phyloP scores from a whole-genome alignment of 1,284 basidiomycete species.

The Naganishia liquefaciens region DNA sequence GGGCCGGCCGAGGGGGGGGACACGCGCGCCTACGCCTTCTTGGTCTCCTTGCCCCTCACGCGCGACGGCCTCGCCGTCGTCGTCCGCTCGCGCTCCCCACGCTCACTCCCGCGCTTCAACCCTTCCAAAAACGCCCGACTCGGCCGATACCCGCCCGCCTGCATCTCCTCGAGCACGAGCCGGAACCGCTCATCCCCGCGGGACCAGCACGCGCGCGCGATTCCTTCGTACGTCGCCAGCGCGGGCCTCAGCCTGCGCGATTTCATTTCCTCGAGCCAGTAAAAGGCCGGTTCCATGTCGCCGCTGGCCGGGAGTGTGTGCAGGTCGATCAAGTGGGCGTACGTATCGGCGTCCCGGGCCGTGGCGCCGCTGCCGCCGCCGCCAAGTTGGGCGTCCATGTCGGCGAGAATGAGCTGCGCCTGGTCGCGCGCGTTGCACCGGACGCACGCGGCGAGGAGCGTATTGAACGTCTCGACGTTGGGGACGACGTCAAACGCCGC shows the following conservation, averaged over 20 bases:
- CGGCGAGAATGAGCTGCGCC: conserved; percentile 45
- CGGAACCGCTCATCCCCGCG: conserved; percentile 65
- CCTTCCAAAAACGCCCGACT: conserved; percentile 40
- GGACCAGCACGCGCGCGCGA: conserved; percentile 64
- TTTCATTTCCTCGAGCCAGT: conserved; percentile 85
- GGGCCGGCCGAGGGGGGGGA: too few relatives aligned
- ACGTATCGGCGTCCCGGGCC: conserved; percentile 57
- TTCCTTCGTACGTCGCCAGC: conserved; percentile 61
- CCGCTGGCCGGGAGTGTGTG: conserved; percentile 66
- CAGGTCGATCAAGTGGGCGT: conserved; percentile 66
- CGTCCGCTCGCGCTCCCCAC: background rate
- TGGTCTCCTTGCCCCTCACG: background rate
- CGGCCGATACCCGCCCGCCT: conserved; percentile 57
- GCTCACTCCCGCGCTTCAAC: background rate
- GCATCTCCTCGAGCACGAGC: conserved; percentile 71
- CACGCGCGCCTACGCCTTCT: background rate
- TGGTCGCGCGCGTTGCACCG: conserved; percentile 40
- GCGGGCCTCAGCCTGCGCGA: conserved; percentile 62
- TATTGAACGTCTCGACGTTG: conserved; percentile 68
- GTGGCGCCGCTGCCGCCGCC: background rate
- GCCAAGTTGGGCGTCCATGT: conserved; percentile 41
- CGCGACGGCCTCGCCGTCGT: background rate
- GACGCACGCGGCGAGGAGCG: conserved; percentile 67
- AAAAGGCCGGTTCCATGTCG: conserved; percentile 80
- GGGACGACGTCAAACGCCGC: conserved; percentile 62